Conservation (phyloP, 2,329 filamentous ascomycete species). For the Aspergillus amoenus region DNA sequence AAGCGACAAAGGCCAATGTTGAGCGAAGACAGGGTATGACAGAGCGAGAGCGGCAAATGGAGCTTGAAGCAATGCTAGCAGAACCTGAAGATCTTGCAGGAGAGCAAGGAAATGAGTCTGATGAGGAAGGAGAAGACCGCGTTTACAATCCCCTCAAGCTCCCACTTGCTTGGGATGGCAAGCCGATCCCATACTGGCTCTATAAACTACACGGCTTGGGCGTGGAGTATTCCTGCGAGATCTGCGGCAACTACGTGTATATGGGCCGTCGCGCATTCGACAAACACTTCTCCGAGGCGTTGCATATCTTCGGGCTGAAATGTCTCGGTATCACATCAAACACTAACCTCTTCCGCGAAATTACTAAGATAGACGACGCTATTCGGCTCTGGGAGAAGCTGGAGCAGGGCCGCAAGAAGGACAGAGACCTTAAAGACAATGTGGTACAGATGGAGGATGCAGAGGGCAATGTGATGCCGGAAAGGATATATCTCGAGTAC, state of each 20-base stretch:
- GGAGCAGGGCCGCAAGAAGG: conserved; percentile 77
- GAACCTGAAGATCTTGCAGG: conserved; percentile 48
- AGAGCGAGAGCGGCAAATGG: conserved; percentile 89
- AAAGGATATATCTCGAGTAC: conserved; percentile 90
- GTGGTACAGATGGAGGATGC: conserved; percentile 98
- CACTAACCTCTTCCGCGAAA: conserved; percentile 87
- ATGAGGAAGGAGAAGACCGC: conserved; percentile 76
- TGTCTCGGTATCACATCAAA: conserved; percentile 86
- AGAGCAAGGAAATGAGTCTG: conserved; percentile 57
- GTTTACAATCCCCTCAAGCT: conserved; percentile 97
- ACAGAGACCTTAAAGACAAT: conserved; percentile 72
- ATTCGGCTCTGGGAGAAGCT: conserved; percentile 90
- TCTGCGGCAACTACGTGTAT: conserved; percentile 98
- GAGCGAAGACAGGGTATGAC: conserved; percentile 98
- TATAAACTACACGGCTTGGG: conserved; percentile 95
- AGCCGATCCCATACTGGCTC: conserved; percentile 98
- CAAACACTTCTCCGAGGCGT: conserved; percentile 94
- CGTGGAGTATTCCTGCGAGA: conserved; percentile 92
- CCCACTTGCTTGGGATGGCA: conserved; percentile 95
- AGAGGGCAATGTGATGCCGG: conserved; percentile 97
- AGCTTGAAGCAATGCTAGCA: conserved; percentile 81
- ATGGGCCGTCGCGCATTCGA: conserved; percentile 95
- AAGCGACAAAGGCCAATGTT: conserved; percentile 89
- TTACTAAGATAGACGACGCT: conserved; percentile 88
- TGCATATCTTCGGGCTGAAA: conserved; percentile 90